Evolutionary conservation across 192 early-diverging fungal species (phyloP).

Genomic region (Anaeromyces robustus): DNA sequence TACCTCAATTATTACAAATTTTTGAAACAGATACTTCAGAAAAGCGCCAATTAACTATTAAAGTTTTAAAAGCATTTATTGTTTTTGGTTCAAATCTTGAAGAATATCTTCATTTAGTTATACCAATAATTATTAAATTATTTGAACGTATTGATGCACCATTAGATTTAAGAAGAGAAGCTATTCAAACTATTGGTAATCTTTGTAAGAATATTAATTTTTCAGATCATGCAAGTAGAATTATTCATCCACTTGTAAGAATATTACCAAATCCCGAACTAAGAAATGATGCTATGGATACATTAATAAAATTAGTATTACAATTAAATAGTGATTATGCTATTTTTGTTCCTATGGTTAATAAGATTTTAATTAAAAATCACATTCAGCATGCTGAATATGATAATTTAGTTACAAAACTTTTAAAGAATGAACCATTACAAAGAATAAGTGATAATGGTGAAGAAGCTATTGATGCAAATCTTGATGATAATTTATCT

Average conservation of each 20-base stretch:
- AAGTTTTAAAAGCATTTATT: constrained; percentile 59
- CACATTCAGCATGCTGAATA: constrained; percentile 56
- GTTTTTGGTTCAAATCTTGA: constrained; percentile 78
- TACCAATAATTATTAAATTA: constrained; percentile 45
- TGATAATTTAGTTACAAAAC: constrained; percentile 53
- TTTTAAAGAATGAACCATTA: constrained; percentile 62
- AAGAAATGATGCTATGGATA: constrained; percentile 55
- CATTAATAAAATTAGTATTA: constrained; percentile 60
- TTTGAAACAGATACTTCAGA: constrained; percentile 67
- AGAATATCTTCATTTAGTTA: constrained; percentile 69
- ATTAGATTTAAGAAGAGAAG: constrained; percentile 32
- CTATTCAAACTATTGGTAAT: constrained; percentile 54
- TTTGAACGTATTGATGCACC: constrained; percentile 60
- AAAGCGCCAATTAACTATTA: constrained; percentile 35
- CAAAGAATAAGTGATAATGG: constrained; percentile 21
- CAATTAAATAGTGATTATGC: constrained; percentile 74
- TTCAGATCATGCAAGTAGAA: constrained; percentile 68
- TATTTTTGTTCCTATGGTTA: constrained; percentile 75
- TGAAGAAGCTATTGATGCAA: background rate
- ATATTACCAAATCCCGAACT: constrained; percentile 47
- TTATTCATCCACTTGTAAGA: constrained; percentile 69
- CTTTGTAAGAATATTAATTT: constrained; percentile 66
- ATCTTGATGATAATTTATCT: constrained; percentile 31
- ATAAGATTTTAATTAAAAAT: constrained; percentile 47
- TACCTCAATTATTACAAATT: constrained; percentile 71